Evolutionary conservation across 257 asterid genomes (phyloP).

Genomic region (Orobanche coerulescens): DNA sequence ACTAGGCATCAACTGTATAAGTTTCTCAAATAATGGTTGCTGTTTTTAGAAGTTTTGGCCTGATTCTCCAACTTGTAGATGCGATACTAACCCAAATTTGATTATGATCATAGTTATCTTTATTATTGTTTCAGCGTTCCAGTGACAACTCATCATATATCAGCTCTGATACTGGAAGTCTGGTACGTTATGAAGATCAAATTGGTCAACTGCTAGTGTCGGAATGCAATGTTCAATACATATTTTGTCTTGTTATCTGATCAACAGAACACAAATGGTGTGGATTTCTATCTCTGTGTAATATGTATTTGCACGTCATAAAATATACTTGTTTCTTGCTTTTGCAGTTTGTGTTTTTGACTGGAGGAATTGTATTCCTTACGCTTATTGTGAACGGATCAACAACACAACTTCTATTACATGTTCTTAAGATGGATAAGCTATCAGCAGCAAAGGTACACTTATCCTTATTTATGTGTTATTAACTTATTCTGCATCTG

Average conservation of each 20-base stretch:
- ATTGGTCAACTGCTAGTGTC: constrained; percentile 4
- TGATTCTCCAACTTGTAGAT: constrained; percentile 16
- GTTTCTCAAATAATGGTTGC: not conserved
- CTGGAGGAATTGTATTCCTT: constrained; percentile 93
- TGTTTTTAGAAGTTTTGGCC: constrained; percentile 9
- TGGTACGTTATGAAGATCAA: constrained; percentile 48
- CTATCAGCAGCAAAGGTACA: constrained; percentile 77
- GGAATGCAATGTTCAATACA: constrained; percentile 6
- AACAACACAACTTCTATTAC: constrained; percentile 79
- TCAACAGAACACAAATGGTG: not conserved
- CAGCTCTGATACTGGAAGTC: constrained; percentile 74
- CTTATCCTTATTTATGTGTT: constrained; percentile 19
- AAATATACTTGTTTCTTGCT: constrained; percentile 16
- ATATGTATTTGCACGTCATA: constrained; percentile 13
- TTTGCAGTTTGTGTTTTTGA: constrained; percentile 94
- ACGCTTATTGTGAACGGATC: constrained; percentile 93
- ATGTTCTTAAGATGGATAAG: constrained; percentile 58
- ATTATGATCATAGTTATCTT: constrained; percentile 23
- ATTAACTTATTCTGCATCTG: not conserved
- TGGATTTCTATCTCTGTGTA: not conserved
- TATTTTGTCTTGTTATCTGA: not conserved
- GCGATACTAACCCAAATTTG: constrained; percentile 7
- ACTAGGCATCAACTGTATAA: constrained; percentile 3
- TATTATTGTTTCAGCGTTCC: constrained; percentile 58
- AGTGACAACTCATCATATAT: constrained; percentile 54